Evolutionary conservation across 2,329 filamentous ascomycete genomes (phyloP).

Genomic region (Myriangium duriaei): DNA sequence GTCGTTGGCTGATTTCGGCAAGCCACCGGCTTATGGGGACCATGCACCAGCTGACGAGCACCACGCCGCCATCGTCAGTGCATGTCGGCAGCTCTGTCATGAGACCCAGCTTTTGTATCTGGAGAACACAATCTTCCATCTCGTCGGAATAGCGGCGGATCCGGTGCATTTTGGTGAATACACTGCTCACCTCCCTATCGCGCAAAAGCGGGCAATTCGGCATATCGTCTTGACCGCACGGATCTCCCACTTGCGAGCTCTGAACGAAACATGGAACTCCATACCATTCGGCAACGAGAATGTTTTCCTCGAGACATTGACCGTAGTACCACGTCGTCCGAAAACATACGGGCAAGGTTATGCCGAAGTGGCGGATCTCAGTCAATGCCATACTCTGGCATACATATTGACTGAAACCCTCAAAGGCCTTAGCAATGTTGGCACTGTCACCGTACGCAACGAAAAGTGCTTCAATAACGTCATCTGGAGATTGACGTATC

Average conservation of each 20-base stretch:
- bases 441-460: constrained; percentile 21
- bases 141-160: constrained; percentile 16
- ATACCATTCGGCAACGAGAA: constrained; percentile 22
- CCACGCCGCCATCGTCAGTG: constrained; percentile 1
- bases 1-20: constrained; percentile 4
- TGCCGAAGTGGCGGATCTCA: constrained; percentile 24
- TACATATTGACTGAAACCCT: constrained; percentile 12
- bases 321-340: constrained; percentile 21
- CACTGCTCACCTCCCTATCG: constrained; percentile 16
- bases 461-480: constrained; percentile 21
- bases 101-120: constrained; percentile 19
- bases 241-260: constrained; percentile 20
- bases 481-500: constrained; percentile 24
- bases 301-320: constrained; percentile 21
- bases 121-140: constrained; percentile 18
- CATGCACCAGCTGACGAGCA: not conserved
- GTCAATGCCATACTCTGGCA: constrained; percentile 20
- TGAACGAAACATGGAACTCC: constrained; percentile 25
- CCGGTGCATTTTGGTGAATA: constrained; percentile 19
- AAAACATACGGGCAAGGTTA: constrained; percentile 18
- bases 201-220: constrained; percentile 17
- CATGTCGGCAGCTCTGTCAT: constrained; percentile 10
- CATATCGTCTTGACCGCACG: constrained; percentile 23
- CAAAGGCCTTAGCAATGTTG: constrained; percentile 17
- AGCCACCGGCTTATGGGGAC: not conserved